Evolutionary conservation across 2,329 filamentous ascomycete genomes (phyloP).

Genomic region (Sporothrix dimorphospora): DNA sequence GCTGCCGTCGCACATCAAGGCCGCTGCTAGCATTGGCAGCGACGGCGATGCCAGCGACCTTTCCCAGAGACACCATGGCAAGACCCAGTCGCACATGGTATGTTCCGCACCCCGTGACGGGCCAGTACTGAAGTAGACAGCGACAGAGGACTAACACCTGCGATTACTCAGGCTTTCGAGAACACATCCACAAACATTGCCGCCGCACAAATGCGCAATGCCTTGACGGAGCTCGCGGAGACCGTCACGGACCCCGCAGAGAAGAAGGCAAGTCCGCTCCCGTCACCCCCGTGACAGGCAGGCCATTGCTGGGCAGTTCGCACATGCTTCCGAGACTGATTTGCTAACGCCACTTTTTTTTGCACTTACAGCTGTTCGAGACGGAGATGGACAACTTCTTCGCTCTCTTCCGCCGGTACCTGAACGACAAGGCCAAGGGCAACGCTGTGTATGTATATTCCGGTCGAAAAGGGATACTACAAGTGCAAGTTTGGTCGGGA

Average conservation of each 20-base stretch:
- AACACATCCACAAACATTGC: constrained; percentile 98
- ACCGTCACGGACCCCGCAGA: constrained; percentile 79
- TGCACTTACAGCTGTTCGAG: constrained; percentile 75
- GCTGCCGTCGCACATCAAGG: constrained; percentile 83
- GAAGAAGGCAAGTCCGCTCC: constrained; percentile 68
- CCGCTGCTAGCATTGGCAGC: constrained; percentile 47
- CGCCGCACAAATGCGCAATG: constrained; percentile 98
- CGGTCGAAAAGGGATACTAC: not conserved
- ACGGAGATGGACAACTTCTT: constrained; percentile 99
- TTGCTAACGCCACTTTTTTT: not conserved
- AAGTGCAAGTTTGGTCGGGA: too few relatives aligned
- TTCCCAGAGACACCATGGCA: constrained; percentile 74
- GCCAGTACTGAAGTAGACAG: constrained; percentile 17
- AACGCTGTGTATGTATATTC: constrained; percentile 69
- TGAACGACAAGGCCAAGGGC: constrained; percentile 99
- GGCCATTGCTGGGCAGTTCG: not conserved
- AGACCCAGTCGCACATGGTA: constrained; percentile 84
- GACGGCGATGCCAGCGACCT: constrained; percentile 54
- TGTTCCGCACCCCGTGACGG: constrained; percentile 46
- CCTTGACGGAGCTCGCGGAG: constrained; percentile 89
- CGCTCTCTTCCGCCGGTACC: constrained; percentile 93
- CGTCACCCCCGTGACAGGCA: not conserved
- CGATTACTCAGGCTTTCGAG: constrained; percentile 81
- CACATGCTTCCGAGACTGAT: not conserved
- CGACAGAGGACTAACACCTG: constrained; percentile 40